A percentile compares a stretch with the other conserved stretches of the same genome.
phyloP scores from a whole-genome alignment of 192 early-diverging fungal genomes.

The Coemansia sp. region DNA sequence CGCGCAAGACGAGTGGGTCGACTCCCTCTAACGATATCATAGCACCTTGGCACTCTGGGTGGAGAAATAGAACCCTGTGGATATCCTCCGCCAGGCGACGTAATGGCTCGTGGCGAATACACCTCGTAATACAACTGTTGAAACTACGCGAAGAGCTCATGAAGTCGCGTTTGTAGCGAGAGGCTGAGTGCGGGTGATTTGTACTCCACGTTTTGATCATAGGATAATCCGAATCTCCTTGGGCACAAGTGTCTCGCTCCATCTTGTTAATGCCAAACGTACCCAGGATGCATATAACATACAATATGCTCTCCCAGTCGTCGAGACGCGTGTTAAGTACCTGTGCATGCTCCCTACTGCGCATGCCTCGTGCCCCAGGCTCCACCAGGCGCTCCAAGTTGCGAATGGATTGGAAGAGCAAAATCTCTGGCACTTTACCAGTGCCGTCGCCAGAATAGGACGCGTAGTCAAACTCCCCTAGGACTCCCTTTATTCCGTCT shows the following conservation, averaged over 20 bases:
- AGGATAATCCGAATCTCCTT: not conserved
- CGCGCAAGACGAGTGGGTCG: not conserved
- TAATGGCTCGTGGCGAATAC: too few relatives aligned
- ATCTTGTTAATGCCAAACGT: not conserved
- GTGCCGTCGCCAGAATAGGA: not conserved
- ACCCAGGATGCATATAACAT: not conserved
- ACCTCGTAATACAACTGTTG: too few relatives aligned
- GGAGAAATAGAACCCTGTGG: not conserved
- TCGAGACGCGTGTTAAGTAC: not conserved
- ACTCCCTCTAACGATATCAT: not conserved
- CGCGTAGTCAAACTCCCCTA: not conserved
- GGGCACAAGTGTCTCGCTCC: not conserved
- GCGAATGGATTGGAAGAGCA: constrained; percentile 29
- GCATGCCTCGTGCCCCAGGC: not conserved
- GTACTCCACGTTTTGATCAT: not conserved
- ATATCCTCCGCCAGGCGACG: not conserved
- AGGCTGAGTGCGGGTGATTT: too few relatives aligned
- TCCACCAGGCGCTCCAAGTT: constrained; percentile 6
- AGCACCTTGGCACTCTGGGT: not conserved
- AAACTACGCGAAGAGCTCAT: not conserved
- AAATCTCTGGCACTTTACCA: constrained; percentile 1
- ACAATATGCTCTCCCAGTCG: not conserved
- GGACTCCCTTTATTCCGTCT: not conserved
- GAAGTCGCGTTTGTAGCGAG: not conserved
- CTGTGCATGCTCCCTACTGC: not conserved